Evolutionary conservation across 208 protist species (phyloP), one percentile per base, ranked within the genome.

Genomic region (Novymonas esmeraldas): DNA sequence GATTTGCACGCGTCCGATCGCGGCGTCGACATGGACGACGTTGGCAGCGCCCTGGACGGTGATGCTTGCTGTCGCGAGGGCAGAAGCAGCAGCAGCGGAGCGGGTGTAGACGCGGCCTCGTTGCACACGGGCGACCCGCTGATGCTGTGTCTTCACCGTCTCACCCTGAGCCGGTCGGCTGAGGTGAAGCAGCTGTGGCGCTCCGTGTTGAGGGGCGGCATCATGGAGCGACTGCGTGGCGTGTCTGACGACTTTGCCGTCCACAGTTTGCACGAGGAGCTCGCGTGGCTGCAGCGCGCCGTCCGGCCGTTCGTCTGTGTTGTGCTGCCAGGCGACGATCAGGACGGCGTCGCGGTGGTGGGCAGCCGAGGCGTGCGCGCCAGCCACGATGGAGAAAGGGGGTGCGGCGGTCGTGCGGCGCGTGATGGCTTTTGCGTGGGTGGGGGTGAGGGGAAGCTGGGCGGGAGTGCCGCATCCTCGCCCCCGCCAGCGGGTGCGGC

Each of bases 261-360:
- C 44, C 77, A 75, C 44, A 70, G 69, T 26, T 57, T 95, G 59
- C 64, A 76, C n/a, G 75, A 70, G 18, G 82, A 76, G 20, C 56
- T 92, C 29, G 63, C 62, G 38, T 93, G 90, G 90, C 76, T 90
- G 72, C 78, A 90, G 69, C 51, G 71, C 29, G 76, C 85, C 24
- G 77, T 92, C n/a, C 78, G 87, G 48, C 79, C 83, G 0, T 95
- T 93, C 79, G 76, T 92, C 16, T 64, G 58, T 26, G 79, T 85
- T 59, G 80, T 81, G 20, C 61, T 95, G 56, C 39, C 38, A 24
- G 39, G 13, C 39, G 31, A 36, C 56, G 56, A 44, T 22, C 11
- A 14, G 11, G 56, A 48, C n/a, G n/a, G n/a, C n/a, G n/a, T n/a
- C n/a, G n/a, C n/a, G n/a, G n/a, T n/a, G n/a, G n/a, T n/a, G n/a